phyloP scores from a whole-genome alignment of 148 eudicot species.

The Fagopyrum tataricum region DNA sequence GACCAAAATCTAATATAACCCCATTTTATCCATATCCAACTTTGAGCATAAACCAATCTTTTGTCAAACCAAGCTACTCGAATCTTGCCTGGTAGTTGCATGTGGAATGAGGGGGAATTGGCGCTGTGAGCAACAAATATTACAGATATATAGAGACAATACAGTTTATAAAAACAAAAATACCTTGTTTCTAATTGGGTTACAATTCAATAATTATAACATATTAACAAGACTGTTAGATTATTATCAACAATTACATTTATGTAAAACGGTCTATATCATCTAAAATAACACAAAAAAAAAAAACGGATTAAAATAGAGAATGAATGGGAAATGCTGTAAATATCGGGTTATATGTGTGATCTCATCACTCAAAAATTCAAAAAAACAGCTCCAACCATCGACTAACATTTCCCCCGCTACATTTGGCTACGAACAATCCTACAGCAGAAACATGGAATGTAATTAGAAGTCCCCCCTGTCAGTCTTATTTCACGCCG shows the following conservation, averaged over 20 bases:
- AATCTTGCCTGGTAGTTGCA: no score
- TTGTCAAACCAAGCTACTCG: no score
- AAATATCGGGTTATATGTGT: background rate
- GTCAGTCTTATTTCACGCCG: background rate
- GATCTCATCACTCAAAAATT: slow-evolving; percentile 6
- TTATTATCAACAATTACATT: background rate
- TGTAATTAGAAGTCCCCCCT: background rate
- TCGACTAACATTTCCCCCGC: background rate
- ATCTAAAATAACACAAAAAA: background rate
- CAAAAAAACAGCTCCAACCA: background rate
- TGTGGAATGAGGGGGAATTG: no score
- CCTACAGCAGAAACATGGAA: slow-evolving; percentile 5
- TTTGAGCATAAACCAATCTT: no score
- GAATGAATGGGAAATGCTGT: background rate
- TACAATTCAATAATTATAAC: no score
- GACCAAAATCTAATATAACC: no score
- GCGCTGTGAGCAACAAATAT: no score
- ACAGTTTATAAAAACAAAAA: no score
- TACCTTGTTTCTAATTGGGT: no score
- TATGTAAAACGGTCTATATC: background rate
- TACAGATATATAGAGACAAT: no score
- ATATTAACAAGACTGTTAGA: no score
- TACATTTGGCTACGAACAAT: slow-evolving; percentile 6
- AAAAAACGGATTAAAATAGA: background rate
- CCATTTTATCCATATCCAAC: no score